phyloP scores from a whole-genome alignment of 805 yeast species.

The Myxozyma lipomycoides region DNA sequence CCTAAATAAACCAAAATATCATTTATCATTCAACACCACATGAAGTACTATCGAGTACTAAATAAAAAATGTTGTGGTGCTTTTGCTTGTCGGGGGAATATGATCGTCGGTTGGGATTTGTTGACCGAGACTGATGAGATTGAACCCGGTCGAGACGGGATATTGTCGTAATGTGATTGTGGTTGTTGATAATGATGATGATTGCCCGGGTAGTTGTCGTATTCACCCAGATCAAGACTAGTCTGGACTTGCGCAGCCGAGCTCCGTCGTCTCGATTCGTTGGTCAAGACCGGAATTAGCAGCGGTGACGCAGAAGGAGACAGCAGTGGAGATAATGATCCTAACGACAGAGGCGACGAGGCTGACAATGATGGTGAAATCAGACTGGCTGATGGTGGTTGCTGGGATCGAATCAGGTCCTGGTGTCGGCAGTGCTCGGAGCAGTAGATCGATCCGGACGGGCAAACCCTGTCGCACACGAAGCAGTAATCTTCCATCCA shows the following conservation, averaged over 20 bases:
- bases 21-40: too few relatives aligned
- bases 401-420: slow-evolving; percentile 29
- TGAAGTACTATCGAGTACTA: too few relatives aligned
- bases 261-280: slow-evolving; percentile 19
- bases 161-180: too few relatives aligned
- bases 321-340: neutral
- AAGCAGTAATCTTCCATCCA: slow-evolving; percentile 54
- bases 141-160: too few relatives aligned
- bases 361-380: slow-evolving; percentile 13
- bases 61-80: too few relatives aligned
- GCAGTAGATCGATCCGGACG: slow-evolving; percentile 45
- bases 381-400: slow-evolving; percentile 9
- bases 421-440: slow-evolving; percentile 43
- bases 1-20: too few relatives aligned
- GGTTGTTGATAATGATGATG: too few relatives aligned
- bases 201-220: neutral
- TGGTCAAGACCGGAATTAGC: slow-evolving; percentile 4
- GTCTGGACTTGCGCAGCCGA: slow-evolving; percentile 20
- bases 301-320: slow-evolving; percentile 3
- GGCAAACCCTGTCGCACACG: slow-evolving; percentile 53
- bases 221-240: neutral
- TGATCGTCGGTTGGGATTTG: too few relatives aligned
- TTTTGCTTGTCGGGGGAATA: too few relatives aligned
- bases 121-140: too few relatives aligned
- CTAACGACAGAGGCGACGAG: neutral